Percentiles rank a stretch among this genome's conserved stretches.
phyloP scores from a whole-genome alignment of 2,329 filamentous ascomycete species.

The Colletotrichum graminicola region DNA sequence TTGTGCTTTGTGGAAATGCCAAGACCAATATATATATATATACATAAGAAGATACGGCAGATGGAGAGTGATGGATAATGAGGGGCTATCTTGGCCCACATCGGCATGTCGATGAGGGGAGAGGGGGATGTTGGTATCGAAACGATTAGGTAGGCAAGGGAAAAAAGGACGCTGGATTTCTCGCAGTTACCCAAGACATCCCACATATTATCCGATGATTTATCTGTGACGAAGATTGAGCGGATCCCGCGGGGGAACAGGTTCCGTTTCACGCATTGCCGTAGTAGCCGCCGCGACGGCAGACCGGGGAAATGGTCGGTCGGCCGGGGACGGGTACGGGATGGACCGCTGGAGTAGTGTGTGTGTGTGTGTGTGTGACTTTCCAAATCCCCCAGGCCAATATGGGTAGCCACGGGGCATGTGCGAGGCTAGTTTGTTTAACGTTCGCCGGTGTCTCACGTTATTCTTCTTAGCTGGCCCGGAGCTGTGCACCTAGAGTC shows the following conservation, averaged over 20 bases:
- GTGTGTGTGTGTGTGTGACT: not conserved
- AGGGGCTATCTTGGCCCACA: slow-evolving; percentile 11
- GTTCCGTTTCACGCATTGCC: slow-evolving; percentile 22
- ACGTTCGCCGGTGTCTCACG: slow-evolving; percentile 28
- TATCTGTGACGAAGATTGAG: not conserved
- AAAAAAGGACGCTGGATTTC: not conserved
- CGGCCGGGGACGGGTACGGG: slow-evolving; percentile 34
- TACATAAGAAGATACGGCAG: not conserved
- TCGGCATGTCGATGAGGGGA: not conserved
- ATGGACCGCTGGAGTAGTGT: slow-evolving; percentile 26
- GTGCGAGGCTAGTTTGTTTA: slow-evolving; percentile 19
- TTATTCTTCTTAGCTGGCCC: slow-evolving; percentile 24
- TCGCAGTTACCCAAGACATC: slow-evolving; percentile 5
- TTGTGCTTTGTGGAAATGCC: not conserved
- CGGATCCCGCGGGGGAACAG: slow-evolving; percentile 23
- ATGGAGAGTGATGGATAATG: not conserved
- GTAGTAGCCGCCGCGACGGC: slow-evolving; percentile 23
- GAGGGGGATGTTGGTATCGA: slow-evolving; percentile 1
- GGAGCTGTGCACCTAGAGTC: slow-evolving; percentile 13
- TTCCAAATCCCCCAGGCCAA: not conserved
- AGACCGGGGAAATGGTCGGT: slow-evolving; percentile 33
- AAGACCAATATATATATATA: not conserved
- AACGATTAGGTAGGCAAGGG: not conserved
- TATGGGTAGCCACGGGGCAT: slow-evolving; percentile 2
- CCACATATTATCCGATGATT: slow-evolving; percentile 18